Evolutionary conservation across 2,329 filamentous ascomycete species (phyloP).

Genomic region (Ceratocystis cacaofunesta): DNA sequence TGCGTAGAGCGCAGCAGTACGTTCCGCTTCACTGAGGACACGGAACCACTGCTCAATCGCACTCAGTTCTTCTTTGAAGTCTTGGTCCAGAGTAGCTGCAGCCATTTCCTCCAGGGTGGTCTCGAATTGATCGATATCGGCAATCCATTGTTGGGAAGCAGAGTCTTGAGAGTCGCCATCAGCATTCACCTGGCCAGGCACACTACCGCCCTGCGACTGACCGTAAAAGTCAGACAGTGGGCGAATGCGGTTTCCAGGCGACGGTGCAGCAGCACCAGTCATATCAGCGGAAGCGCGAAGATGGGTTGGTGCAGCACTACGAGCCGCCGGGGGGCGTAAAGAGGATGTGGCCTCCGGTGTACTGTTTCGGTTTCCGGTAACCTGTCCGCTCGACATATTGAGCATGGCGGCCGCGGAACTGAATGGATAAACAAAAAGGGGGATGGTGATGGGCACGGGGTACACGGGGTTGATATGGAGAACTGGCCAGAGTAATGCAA

Average conservation of each 20-base stretch:
- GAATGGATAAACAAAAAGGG: neutral
- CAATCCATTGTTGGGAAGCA: slow-evolving; percentile 95
- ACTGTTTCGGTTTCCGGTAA: slow-evolving; percentile 82
- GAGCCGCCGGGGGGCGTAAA: slow-evolving; percentile 67
- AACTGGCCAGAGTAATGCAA: neutral
- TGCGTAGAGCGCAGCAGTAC: slow-evolving; percentile 88
- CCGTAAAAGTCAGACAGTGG: slow-evolving; percentile 93
- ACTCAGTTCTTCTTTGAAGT: slow-evolving; percentile 98
- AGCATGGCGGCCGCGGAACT: slow-evolving; percentile 27
- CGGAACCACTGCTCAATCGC: slow-evolving; percentile 99
- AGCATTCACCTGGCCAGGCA: slow-evolving; percentile 49
- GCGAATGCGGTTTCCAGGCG: slow-evolving; percentile 65
- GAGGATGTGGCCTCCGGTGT: slow-evolving; percentile 82
- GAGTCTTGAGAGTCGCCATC: slow-evolving; percentile 80
- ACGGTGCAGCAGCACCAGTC: slow-evolving; percentile 63
- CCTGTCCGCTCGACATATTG: slow-evolving; percentile 53
- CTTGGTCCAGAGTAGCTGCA: slow-evolving; percentile 92
- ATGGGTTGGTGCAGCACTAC: slow-evolving; percentile 63
- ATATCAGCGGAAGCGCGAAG: slow-evolving; percentile 93
- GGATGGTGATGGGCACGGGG: neutral
- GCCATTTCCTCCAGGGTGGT: slow-evolving; percentile 99
- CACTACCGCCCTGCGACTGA: slow-evolving; percentile 40
- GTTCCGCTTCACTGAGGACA: slow-evolving; percentile 88
- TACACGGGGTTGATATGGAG: neutral
- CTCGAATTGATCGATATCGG: slow-evolving; percentile 97